Conservation (phyloP, 345 rosid species). For the Sisymbrium altissimum region DNA sequence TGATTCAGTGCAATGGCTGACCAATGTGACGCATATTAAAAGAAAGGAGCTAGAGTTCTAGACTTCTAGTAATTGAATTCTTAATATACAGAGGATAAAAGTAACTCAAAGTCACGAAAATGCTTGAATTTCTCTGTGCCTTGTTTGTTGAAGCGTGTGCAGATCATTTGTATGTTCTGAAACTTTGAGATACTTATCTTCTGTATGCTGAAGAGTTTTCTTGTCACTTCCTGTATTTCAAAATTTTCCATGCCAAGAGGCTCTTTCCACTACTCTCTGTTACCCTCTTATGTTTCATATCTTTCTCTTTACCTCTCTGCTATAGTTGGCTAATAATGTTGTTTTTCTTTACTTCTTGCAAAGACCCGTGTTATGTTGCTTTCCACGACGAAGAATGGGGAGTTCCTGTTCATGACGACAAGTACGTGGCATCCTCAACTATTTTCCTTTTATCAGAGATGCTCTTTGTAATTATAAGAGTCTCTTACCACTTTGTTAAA, state of each 20-base stretch:
- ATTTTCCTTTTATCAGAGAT: neutral
- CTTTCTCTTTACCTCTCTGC: neutral
- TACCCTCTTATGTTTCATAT: neutral
- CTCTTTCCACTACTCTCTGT: neutral
- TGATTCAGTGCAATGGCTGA: neutral
- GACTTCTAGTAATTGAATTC: neutral
- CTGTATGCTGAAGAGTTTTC: neutral
- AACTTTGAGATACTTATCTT: neutral
- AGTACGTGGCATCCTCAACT: slow-evolving; percentile 41
- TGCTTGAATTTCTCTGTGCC: neutral
- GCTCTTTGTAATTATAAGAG: neutral
- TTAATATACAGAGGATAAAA: neutral
- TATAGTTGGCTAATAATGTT: neutral
- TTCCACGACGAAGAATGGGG: slow-evolving; percentile 98
- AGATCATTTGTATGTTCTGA: neutral
- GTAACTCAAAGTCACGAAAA: neutral
- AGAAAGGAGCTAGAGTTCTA: neutral
- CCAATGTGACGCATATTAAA: neutral
- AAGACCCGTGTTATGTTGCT: slow-evolving; percentile 56
- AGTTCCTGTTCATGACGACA: slow-evolving; percentile 73
- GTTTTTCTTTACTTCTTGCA: neutral
- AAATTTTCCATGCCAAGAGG: neutral
- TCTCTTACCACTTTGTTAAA: slow-evolving; percentile 15
- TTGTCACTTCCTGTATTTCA: neutral
- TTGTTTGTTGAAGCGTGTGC: neutral